Conservation (phyloP, 352 stramenopile species). For the Thalassiosira livingstoniorum region DNA sequence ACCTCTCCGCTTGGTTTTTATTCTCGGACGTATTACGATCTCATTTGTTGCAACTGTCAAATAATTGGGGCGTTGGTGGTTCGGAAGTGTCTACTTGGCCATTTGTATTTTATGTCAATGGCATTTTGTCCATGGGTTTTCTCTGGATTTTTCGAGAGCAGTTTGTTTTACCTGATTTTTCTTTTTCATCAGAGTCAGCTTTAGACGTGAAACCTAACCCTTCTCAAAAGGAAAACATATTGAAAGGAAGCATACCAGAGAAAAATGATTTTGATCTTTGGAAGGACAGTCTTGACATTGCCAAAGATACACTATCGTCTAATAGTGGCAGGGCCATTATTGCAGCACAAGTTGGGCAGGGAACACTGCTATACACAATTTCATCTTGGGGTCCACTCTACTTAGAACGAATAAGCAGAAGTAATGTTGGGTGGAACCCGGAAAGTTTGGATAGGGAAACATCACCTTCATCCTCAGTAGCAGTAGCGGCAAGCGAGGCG, state of each 20-base stretch:
- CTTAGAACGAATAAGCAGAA: slow-evolving; percentile 40
- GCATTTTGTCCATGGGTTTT: slow-evolving; percentile 35
- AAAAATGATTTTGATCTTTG: slow-evolving; percentile 8
- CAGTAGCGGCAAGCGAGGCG: slow-evolving; percentile 30
- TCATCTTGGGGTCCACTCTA: slow-evolving; percentile 55
- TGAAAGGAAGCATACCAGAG: background rate
- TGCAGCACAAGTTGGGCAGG: slow-evolving; percentile 50
- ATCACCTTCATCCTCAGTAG: slow-evolving; percentile 16
- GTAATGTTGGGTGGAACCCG: background rate
- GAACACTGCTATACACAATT: slow-evolving; percentile 48
- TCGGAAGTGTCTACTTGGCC: slow-evolving; percentile 28
- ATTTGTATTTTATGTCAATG: slow-evolving; percentile 55
- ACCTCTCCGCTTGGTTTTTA: slow-evolving; percentile 41
- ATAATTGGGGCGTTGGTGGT: slow-evolving; percentile 7
- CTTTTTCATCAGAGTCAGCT: background rate
- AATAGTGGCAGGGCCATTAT: slow-evolving; percentile 52
- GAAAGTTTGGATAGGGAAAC: background rate
- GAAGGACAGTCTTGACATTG: slow-evolving; percentile 33
- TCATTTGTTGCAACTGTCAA: slow-evolving; percentile 3
- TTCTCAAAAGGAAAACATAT: background rate
- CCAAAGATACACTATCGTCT: slow-evolving; percentile 35
- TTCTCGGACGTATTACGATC: slow-evolving; percentile 38
- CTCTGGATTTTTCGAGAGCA: slow-evolving; percentile 26
- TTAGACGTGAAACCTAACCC: background rate
- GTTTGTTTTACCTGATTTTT: slow-evolving; percentile 43